A percentile compares a stretch with the other conserved stretches of the same genome.
phyloP scores from a whole-genome alignment of 1,139 yeast genomes.

The Zygoascus hellenicus region DNA sequence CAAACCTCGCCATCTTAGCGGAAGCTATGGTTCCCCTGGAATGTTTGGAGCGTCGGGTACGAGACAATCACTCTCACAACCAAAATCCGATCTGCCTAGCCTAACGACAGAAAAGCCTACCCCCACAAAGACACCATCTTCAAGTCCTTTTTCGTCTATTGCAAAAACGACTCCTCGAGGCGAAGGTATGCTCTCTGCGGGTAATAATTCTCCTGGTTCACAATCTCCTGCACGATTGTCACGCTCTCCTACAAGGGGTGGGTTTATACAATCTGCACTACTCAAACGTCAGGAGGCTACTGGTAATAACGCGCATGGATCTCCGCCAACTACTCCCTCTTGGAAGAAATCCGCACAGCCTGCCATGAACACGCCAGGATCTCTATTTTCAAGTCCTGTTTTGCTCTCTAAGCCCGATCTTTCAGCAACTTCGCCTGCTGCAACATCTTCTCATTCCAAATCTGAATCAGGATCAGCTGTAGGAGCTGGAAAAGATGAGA shows the following conservation, averaged over 20 bases:
- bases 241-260: constrained; percentile 27
- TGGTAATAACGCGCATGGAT: neutral
- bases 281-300: constrained; percentile 24
- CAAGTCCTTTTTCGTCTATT: too few species aligned
- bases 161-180: too few species aligned
- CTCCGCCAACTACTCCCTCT: constrained; percentile 1
- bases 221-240: constrained; percentile 14
- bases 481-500: too few species aligned
- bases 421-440: neutral
- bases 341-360: neutral
- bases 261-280: constrained; percentile 31
- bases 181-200: too few species aligned
- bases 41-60: too few species aligned
- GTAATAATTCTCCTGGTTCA: neutral
- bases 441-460: neutral
- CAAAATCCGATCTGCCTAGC: too few species aligned
- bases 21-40: neutral
- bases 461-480: too few species aligned
- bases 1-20: constrained; percentile 1
- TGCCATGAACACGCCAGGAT: neutral
- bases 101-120: too few species aligned
- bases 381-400: neutral
- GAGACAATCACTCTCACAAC: too few species aligned
- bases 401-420: neutral
- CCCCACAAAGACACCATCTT: too few species aligned